Conservation (phyloP, 176 grass and related monocot species). For the Oryza nivara region DNA sequence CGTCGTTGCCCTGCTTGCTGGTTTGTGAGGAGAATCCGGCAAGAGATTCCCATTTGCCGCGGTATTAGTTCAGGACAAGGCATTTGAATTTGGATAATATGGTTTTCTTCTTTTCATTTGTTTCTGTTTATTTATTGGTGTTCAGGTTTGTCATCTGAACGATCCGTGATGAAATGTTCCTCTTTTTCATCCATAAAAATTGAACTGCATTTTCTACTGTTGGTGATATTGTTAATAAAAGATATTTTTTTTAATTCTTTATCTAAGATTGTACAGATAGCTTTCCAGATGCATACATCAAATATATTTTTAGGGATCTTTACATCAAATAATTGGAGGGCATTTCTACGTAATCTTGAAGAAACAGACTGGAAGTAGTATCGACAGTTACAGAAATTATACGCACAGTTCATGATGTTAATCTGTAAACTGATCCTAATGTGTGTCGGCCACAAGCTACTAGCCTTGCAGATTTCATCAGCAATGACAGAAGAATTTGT, state of each 20-base stretch:
- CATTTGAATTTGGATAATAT: not conserved
- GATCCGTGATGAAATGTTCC: not conserved
- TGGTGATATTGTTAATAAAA: not conserved
- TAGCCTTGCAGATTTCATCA: not conserved
- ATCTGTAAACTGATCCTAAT: not conserved
- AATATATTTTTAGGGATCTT: too few species aligned
- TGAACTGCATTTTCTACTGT: not conserved
- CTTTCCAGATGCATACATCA: not conserved
- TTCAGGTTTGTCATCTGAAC: not conserved
- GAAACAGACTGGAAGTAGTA: not conserved
- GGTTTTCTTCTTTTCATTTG: too few species aligned
- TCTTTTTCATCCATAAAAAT: not conserved
- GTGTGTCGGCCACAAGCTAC: constrained; percentile 11
- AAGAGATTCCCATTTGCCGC: not conserved
- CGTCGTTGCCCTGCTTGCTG: not conserved
- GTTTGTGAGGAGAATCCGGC: not conserved
- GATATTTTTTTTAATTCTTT: not conserved
- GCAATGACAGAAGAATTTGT: not conserved
- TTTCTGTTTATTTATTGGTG: not conserved
- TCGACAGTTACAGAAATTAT: not conserved
- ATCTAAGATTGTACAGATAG: not conserved
- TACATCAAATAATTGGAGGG: not conserved
- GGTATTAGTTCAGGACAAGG: not conserved
- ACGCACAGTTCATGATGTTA: not conserved
- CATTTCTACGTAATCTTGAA: not conserved